These are phyloP conservation scores for Solanum gracilifrons DNA, from an alignment of 257 asterid genomes.

Conservation along the genomic window DNA sequence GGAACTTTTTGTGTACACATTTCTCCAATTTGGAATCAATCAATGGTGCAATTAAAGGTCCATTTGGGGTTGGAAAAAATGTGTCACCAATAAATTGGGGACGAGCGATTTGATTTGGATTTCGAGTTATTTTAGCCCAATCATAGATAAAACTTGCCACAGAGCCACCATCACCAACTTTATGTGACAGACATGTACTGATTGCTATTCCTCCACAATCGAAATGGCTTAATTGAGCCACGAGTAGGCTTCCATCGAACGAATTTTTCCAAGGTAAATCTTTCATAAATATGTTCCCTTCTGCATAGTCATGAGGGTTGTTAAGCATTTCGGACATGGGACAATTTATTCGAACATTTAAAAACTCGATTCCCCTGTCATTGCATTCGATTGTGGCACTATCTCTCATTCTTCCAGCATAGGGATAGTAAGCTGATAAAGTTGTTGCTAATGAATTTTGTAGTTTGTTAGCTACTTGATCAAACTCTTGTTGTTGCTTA, in stretches of 20 bases:
- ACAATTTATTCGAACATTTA: not conserved
- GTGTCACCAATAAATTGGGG: not conserved
- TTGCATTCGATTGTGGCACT: not conserved
- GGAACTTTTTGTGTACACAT: not conserved
- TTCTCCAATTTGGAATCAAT: not conserved
- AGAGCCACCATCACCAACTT: not conserved
- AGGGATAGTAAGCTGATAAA: not conserved
- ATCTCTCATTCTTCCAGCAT: not conserved
- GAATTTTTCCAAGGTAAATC: not conserved
- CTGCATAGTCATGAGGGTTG: not conserved
- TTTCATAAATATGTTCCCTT: not conserved
- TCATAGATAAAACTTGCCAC: not conserved
- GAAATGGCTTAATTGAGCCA: not conserved
- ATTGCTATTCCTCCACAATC: slow-evolving; percentile 3
- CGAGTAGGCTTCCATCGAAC: not conserved
- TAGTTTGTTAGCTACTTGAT: not conserved
- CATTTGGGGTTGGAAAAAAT: not conserved
- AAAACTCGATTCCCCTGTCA: not conserved
- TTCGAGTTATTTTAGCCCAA: slow-evolving; percentile 3
- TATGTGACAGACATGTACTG: not conserved
- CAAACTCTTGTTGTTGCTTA: not conserved
- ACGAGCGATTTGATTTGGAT: not conserved
- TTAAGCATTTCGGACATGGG: not conserved
- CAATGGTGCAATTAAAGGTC: not conserved
- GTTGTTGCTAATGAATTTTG: not conserved